Evolutionary conservation across 805 yeast species (phyloP).

Genomic region (Pichia manshurica): DNA sequence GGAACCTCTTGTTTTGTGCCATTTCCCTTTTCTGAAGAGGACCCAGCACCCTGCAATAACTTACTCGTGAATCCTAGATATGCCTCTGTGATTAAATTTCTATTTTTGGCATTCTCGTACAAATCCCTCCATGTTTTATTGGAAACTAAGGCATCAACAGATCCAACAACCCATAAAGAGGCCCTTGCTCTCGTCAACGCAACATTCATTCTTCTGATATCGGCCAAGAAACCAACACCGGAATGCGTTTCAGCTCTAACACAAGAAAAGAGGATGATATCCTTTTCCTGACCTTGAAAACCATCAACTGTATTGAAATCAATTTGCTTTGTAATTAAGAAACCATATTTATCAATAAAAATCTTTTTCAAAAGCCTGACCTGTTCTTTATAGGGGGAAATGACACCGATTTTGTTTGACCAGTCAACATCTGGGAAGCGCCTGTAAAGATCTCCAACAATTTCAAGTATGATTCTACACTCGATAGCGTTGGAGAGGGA

Average conservation of each 20-base stretch:
- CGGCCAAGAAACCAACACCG: constrained; percentile 84
- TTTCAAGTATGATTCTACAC: constrained; percentile 64
- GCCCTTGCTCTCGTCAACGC: constrained; percentile 91
- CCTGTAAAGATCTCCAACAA: constrained; percentile 49
- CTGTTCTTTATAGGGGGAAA: constrained; percentile 94
- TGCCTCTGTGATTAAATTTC: constrained; percentile 31
- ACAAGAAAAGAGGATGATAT: constrained; percentile 88
- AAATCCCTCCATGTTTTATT: constrained; percentile 72
- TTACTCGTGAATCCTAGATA: constrained; percentile 24
- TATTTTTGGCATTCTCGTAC: constrained; percentile 54
- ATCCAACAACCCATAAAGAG: constrained; percentile 90
- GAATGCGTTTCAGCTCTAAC: constrained; percentile 75
- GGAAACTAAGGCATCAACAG: constrained; percentile 53
- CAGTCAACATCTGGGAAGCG: constrained; percentile 48
- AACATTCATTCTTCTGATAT: constrained; percentile 93
- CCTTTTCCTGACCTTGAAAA: constrained; percentile 97
- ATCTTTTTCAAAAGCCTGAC: constrained; percentile 49
- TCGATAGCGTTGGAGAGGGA: constrained; percentile 71
- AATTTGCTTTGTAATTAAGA: constrained; percentile 53
- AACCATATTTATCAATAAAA: constrained; percentile 60
- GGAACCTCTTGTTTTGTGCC: neutral
- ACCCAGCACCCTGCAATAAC: neutral
- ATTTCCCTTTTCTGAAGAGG: neutral
- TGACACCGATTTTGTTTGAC: constrained; percentile 75
- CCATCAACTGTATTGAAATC: constrained; percentile 97